Conservation (phyloP, 148 eudicot species). For the Vaccinium darrowii region DNA sequence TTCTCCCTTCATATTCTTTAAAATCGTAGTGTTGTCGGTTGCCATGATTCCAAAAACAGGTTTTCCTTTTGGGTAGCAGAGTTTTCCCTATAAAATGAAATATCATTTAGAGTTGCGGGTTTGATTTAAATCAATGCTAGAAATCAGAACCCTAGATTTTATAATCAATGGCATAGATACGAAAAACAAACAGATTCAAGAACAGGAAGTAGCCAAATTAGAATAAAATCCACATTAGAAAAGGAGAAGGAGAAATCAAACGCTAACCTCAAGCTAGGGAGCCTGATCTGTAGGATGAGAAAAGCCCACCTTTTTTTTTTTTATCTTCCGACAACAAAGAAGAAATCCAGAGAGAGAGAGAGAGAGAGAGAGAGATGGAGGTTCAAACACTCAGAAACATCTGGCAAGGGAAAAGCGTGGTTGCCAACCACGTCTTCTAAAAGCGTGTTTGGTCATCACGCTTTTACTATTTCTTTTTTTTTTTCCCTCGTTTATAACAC, state of each 20-base stretch:
- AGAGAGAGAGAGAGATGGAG: neutral
- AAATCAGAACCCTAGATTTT: neutral
- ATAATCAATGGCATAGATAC: neutral
- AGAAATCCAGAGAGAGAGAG: neutral
- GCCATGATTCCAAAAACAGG: neutral
- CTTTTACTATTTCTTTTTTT: too few relatives aligned
- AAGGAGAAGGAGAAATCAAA: neutral
- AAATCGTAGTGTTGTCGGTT: neutral
- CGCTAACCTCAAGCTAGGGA: slow-evolving; percentile 3
- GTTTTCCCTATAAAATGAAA: neutral
- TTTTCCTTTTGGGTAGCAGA: neutral
- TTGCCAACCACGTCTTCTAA: too few relatives aligned
- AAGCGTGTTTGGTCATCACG: too few relatives aligned
- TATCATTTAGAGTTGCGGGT: neutral
- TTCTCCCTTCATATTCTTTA: neutral
- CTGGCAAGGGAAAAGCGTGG: too few relatives aligned
- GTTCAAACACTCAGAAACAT: too few relatives aligned
- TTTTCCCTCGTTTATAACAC: too few relatives aligned
- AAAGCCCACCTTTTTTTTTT: neutral
- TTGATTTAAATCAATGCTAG: too few relatives aligned
- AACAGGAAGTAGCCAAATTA: neutral
- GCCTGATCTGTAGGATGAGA: neutral
- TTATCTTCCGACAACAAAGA: neutral
- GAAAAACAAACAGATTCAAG: neutral
- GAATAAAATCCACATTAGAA: neutral